These are phyloP conservation scores for Peltaster fructicola DNA, from an alignment of 2,329 filamentous ascomycete species.

Conservation along the genomic window DNA sequence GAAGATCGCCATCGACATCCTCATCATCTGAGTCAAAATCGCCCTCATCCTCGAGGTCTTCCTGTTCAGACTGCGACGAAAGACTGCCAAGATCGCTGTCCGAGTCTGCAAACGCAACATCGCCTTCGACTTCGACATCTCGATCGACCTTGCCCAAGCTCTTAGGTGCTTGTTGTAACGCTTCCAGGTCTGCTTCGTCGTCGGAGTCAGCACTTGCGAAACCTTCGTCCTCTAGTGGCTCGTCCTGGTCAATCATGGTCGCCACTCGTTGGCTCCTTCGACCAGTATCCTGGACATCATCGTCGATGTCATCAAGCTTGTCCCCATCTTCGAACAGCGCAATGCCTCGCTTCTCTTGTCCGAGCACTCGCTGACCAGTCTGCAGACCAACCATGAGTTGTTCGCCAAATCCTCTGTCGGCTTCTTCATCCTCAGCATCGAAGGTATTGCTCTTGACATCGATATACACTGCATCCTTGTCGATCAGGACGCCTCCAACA, in stretches of 20 bases:
- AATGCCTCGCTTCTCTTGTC: conserved; percentile 65
- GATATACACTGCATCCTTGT: conserved; percentile 93
- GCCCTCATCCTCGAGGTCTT: conserved; percentile 15
- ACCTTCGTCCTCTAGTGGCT: conserved; percentile 34
- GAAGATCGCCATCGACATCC: conserved; percentile 54
- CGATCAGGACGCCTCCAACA: conserved; percentile 85
- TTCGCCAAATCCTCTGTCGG: conserved; percentile 79
- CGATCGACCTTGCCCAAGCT: conserved; percentile 30
- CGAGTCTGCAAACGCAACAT: conserved; percentile 83
- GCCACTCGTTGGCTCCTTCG: conserved; percentile 29
- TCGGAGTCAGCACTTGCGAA: conserved; percentile 31
- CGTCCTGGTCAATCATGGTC: conserved; percentile 27
- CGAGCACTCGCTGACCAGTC: conserved; percentile 61
- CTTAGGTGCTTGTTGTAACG: conserved; percentile 26
- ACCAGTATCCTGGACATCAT: conserved; percentile 22
- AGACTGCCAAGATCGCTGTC: conserved; percentile 91
- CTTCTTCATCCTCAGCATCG: conserved; percentile 40
- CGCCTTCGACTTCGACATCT: conserved; percentile 38
- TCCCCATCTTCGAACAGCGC: conserved; percentile 70
- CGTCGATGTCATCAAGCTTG: conserved; percentile 39
- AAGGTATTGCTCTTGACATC: conserved; percentile 58
- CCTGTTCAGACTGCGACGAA: conserved; percentile 42
- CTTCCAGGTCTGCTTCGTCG: conserved; percentile 34
- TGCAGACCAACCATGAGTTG: conserved; percentile 87
- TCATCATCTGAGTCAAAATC: conserved; percentile 46